Evolutionary conservation across 2,329 filamentous ascomycete species (phyloP).

Genomic region (Teratosphaeriaceae sp.): DNA sequence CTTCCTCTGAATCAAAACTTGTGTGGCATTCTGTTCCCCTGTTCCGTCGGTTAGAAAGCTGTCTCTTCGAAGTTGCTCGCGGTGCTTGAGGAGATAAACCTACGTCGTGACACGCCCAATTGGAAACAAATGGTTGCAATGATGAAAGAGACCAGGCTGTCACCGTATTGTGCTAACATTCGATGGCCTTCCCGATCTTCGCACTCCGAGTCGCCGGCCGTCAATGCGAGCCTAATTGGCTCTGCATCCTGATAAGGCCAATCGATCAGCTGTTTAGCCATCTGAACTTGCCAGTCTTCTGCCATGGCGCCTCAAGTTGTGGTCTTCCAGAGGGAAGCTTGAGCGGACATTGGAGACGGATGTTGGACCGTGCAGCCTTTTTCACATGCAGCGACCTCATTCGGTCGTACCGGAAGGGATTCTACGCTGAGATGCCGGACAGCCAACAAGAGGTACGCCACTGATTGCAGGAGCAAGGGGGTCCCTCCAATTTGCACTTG

Average conservation of each 20-base stretch:
- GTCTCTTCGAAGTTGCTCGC: too few species aligned
- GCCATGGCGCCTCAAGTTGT: neutral
- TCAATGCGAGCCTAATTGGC: constrained; percentile 1
- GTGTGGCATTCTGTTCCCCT: constrained; percentile 1
- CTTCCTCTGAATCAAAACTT: neutral
- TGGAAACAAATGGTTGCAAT: neutral
- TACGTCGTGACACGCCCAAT: constrained; percentile 1
- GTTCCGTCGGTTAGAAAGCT: neutral
- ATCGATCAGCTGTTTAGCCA: neutral
- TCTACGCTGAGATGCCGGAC: neutral
- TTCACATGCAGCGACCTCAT: neutral
- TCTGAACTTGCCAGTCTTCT: constrained; percentile 1
- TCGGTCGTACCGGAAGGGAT: neutral
- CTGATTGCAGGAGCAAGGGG: neutral
- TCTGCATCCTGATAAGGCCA: neutral
- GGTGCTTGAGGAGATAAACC: neutral
- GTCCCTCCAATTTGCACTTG: neutral
- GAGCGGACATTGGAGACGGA: neutral
- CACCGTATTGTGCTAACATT: constrained; percentile 1
- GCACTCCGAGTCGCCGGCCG: constrained; percentile 1
- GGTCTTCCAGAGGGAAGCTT: neutral
- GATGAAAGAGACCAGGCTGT: neutral
- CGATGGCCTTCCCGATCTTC: constrained; percentile 4
- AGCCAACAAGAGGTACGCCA: neutral
- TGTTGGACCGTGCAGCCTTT: neutral